Conservation (phyloP, 2,329 filamentous ascomycete species). For the Fusarium lyarnte region DNA sequence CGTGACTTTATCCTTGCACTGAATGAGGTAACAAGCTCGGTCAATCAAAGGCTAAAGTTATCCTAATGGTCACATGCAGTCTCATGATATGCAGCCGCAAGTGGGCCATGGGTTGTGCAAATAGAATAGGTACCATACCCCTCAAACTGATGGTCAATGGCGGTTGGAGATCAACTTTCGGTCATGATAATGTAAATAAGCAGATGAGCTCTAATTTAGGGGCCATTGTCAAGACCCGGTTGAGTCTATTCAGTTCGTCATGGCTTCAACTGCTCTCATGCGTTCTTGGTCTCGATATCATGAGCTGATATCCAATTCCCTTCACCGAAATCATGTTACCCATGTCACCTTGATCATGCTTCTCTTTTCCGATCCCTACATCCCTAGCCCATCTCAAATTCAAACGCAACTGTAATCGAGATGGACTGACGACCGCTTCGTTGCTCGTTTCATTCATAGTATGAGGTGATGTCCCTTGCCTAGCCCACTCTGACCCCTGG, state of each 20-base stretch:
- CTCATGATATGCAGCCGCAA: conserved; percentile 22
- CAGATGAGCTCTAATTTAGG: neutral
- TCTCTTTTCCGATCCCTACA: neutral
- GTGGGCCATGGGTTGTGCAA: neutral
- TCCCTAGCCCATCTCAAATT: neutral
- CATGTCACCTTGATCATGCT: neutral
- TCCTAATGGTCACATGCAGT: neutral
- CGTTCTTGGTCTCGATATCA: neutral
- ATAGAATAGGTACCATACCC: neutral
- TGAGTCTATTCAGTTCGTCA: neutral
- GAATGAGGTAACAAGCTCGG: neutral
- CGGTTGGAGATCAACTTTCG: neutral
- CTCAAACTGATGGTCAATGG: neutral
- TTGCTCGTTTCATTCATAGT: conserved; percentile 2
- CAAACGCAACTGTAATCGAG: neutral
- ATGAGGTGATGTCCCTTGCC: conserved; percentile 22
- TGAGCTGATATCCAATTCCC: neutral
- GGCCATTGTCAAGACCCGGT: neutral
- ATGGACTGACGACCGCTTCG: neutral
- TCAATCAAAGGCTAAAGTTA: neutral
- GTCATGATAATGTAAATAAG: neutral
- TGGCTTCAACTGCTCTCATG: conserved; percentile 5
- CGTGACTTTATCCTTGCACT: neutral
- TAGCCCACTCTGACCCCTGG: conserved; percentile 18
- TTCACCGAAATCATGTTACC: conserved; percentile 2